Evolutionary conservation across 495 filamentous ascomycete species (phyloP), one percentile per base, ranked within the genome.

Genomic region (Xylaria palmicola): DNA sequence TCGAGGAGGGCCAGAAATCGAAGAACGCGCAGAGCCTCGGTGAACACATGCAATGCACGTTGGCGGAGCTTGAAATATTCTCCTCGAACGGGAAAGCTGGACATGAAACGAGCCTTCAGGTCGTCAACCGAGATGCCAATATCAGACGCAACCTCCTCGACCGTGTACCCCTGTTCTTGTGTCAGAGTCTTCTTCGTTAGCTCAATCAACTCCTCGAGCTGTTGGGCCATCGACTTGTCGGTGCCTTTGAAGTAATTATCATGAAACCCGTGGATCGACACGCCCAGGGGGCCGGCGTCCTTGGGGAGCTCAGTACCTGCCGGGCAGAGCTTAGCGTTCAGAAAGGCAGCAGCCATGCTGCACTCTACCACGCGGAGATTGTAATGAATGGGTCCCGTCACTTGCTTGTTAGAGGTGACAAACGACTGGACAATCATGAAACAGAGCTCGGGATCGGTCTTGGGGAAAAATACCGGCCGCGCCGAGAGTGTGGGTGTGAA

Each of bases 351-450:
- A 12, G 95, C 95, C 32, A 98, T 82, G 6, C 87, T 92, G 77
- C 91, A 95, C 74, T 98, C 94, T 8, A 97, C 94, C 1, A 98
- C 94, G 17, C 94, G 88, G 6, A 98, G 86, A 74, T 98, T 98
- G 80, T 98, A 98, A 79, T 91, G 91, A 55, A 92, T 86, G 1
- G 93, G 93, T 0, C 88, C 94, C 0, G 92, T 96, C 34, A 93
- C 89, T 71, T 95, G 91, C 75, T 98, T 98, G 77, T 98, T 91
- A 9, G 92, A 89, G 37, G 88, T 86, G 55, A 98, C 90, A 73
- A 97, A 97, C 53, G 88, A 92, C 71, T 98, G 93, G 19, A 93
- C 94, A 68, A 97, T 91, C 59, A 98, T 81, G 76, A 98, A 98
- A 59, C 86, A 89, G 44, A 97, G 84, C 59, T 93, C 90, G 7